Evolutionary conservation across 177 flowering plant genomes (phyloP), one percentile per base, ranked within the genome.

Genomic region (Tripterygium wilfordii): DNA sequence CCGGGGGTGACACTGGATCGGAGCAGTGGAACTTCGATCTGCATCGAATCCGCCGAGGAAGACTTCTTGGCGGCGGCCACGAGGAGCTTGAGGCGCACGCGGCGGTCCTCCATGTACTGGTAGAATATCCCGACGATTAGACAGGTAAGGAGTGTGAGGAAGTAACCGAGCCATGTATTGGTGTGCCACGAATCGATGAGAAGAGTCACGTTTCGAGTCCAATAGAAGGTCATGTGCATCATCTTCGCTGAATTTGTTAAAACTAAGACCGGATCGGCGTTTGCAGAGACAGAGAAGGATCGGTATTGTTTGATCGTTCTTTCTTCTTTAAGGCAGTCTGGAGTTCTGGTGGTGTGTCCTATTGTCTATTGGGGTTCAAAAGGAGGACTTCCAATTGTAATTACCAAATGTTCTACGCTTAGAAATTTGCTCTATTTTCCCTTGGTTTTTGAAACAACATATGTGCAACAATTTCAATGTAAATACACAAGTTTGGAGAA

Each of bases 191-290:
- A 75, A 42, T 69, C 72, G 76, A 89, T 54, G 19, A 89, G 69
- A 53, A 89, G 50, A 3, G 88, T 84, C 36, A 75, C 85, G 29
- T 64, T 17, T 35, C 27, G 67, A 52, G 88, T 68, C 96, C 96
- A 88, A 78, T 88, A 88, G 57, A 88, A 76, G 57, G 96, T 85
- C 96, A 88, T 88, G 80, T 88, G 96, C 96, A 88, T 88, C 90
- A 83, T 84, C 69, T 69, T 83, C 18, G 47, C 40, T 42, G 5
- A 8, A n/a, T 17, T 24, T 30, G 14, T 8, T 31, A 1, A 28
- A 42, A n/a, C n/a, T n/a, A n/a, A n/a, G n/a, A n/a, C n/a, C n/a
- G n/a, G n/a, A n/a, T n/a, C n/a, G 16, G 18, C 42, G 32, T 33
- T 19, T 40, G 23, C 26, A 29, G 46, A 49, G 25, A 21, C 20